These are phyloP conservation scores for Diophrys appendiculata DNA, from an alignment of 73 alveolate genomes.

Conservation along the genomic window DNA sequence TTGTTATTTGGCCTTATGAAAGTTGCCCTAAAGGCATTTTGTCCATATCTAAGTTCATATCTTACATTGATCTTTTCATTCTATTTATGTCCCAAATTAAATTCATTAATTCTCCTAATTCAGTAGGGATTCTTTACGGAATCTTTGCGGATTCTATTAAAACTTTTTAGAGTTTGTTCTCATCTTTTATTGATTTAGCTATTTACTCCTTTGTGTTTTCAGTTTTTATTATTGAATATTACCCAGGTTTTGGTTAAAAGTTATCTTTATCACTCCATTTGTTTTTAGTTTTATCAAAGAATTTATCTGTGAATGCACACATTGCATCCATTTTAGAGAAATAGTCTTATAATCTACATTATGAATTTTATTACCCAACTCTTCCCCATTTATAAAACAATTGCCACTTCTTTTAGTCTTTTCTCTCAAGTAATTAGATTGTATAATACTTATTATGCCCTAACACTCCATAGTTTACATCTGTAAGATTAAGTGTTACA, in stretches of 20 bases:
- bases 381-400: conserved; percentile 67
- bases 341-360: conserved; percentile 45
- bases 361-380: conserved; percentile 58
- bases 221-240: conserved; percentile 24
- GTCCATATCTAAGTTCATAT: conserved; percentile 79
- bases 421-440: conserved; percentile 63
- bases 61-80: conserved; percentile 76
- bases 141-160: conserved; percentile 23
- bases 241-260: conserved; percentile 25
- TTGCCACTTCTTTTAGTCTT: conserved; percentile 48
- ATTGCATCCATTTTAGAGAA: conserved; percentile 60
- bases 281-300: conserved; percentile 66
- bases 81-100: conserved; percentile 79
- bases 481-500: conserved; percentile 51
- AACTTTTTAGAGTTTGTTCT: conserved; percentile 21
- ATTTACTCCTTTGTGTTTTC: conserved; percentile 21
- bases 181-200: background rate
- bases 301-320: conserved; percentile 49
- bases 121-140: conserved; percentile 12
- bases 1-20: conserved; percentile 61
- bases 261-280: conserved; percentile 66
- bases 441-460: conserved; percentile 70
- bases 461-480: conserved; percentile 56
- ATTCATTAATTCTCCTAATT: conserved; percentile 49
- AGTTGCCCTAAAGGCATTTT: conserved; percentile 90